Base-by-base conservation (phyloP, 139 green algal species). In the Chlamydomonas sphaeroides region DNA sequence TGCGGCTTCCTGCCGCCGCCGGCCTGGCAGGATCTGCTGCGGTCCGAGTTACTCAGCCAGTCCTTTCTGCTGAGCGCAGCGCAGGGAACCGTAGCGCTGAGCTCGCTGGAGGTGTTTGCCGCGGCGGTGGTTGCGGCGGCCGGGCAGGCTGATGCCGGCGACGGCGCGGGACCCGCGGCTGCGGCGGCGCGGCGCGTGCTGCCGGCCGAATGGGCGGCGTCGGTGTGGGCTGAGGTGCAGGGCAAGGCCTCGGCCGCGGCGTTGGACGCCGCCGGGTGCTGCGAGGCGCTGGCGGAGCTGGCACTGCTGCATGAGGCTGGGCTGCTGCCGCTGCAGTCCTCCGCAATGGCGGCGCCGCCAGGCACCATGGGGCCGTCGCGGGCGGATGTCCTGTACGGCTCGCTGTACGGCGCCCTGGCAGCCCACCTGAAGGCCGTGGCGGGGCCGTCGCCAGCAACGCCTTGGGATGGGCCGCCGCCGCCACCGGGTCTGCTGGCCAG, bases 41-140 rank as follows among this genome's bases (percentile, higher is more conserved):
- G 21, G 20, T 51, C 33, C 1, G 75, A 82, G 75, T 42, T 82
- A 18, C 75, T 61, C 28, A 72, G 42, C 75, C 75, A 82, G 75
- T 4, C 73, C 8, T 72, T 73, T 23, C 32, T 82, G 32, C 33
- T 82, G 20, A 73, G 32, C 3, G 8, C 62, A 3, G 28, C 23
- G 10, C 62, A 82, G 21, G 75, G 42, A 32, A 62, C 75, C 14
- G 62, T 82, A 6, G 51, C 59, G 28, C 42, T 72, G 32, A 41
- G 6, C 3, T 39, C 75, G 56, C n/a, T 82, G 63, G 59, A 70
- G 41, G 1, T 23, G 53, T 39, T n/a, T n/a, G n/a, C n/a, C n/a
- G n/a, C 68, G 41, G 30, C 68, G 38, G 39, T 15, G 30, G 23
- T 1, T 36, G 36, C 8, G 51, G 21, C 33, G 57, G 53, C 21